These are phyloP conservation scores for Mortierella polycephala DNA, from an alignment of 371 early-diverging fungal genomes.

Conservation along the genomic window DNA sequence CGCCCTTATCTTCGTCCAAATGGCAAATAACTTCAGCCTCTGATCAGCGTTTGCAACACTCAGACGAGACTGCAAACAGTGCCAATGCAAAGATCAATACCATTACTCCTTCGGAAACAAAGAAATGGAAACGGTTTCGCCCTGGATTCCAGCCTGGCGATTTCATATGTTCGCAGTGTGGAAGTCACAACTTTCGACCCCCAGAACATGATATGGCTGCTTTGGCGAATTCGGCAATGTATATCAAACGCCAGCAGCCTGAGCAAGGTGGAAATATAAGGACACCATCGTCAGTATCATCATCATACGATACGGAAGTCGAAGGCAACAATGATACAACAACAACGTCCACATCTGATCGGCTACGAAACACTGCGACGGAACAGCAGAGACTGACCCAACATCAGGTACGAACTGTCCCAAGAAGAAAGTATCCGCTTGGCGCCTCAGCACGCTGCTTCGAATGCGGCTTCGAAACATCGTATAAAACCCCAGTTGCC, in stretches of 20 bases:
- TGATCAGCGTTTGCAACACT: no score
- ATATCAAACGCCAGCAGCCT: not conserved
- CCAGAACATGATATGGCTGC: conserved; percentile 21
- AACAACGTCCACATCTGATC: conserved; percentile 1
- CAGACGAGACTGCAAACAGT: not conserved
- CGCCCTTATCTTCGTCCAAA: no score
- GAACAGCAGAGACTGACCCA: not conserved
- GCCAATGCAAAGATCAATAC: not conserved
- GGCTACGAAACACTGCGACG: no score
- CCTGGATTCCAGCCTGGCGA: conserved; percentile 43
- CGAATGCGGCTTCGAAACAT: conserved; percentile 41
- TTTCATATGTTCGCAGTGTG: conserved; percentile 52
- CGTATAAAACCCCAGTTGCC: not conserved
- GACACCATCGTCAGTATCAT: not conserved
- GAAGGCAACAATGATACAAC: not conserved
- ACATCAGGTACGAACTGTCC: conserved; percentile 1
- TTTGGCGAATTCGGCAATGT: not conserved
- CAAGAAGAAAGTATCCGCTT: conserved; percentile 13
- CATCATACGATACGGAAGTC: not conserved
- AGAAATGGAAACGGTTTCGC: conserved; percentile 8
- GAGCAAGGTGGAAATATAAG: not conserved
- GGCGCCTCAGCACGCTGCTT: conserved; percentile 33
- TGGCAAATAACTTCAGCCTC: no score
- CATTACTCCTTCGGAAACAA: not conserved
- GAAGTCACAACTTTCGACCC: conserved; percentile 41